phyloP scores from a whole-genome alignment of 148 eudicot species.

The Rhododendron ferrugineum region DNA sequence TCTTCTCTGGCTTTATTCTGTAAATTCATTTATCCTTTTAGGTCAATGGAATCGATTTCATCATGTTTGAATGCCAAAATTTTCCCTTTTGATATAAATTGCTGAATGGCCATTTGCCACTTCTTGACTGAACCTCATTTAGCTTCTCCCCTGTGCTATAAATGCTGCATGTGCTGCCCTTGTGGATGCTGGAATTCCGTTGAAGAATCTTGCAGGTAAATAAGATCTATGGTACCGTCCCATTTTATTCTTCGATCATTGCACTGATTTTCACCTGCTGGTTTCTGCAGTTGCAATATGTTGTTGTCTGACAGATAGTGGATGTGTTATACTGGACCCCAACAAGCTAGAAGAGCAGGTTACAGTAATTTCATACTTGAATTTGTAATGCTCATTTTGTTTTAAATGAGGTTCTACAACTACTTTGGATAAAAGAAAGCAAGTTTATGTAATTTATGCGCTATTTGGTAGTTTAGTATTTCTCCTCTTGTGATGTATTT shows the following conservation, averaged over 20 bases:
- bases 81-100: neutral
- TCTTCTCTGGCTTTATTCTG: neutral
- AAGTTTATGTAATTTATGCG: neutral
- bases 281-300: conserved; percentile 74
- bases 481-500: neutral
- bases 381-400: neutral
- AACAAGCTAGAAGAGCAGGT: conserved; percentile 90
- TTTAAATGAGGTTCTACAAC: neutral
- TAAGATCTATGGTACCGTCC: neutral
- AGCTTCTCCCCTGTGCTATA: conserved; percentile 96
- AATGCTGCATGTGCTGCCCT: conserved; percentile 96
- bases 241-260: conserved; percentile 1
- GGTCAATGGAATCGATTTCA: neutral
- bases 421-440: neutral
- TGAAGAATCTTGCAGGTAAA: conserved; percentile 94
- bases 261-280: conserved; percentile 10
- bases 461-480: neutral
- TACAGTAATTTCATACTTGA: neutral
- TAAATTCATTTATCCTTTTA: neutral
- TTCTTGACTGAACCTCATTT: conserved; percentile 30
- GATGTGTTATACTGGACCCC: conserved; percentile 66
- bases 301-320: conserved; percentile 65
- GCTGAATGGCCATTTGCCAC: neutral
- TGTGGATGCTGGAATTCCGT: conserved; percentile 85
- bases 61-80: neutral